Evolutionary conservation across 495 filamentous ascomycete genomes (phyloP).

Genomic region (Xylaria castorea): DNA sequence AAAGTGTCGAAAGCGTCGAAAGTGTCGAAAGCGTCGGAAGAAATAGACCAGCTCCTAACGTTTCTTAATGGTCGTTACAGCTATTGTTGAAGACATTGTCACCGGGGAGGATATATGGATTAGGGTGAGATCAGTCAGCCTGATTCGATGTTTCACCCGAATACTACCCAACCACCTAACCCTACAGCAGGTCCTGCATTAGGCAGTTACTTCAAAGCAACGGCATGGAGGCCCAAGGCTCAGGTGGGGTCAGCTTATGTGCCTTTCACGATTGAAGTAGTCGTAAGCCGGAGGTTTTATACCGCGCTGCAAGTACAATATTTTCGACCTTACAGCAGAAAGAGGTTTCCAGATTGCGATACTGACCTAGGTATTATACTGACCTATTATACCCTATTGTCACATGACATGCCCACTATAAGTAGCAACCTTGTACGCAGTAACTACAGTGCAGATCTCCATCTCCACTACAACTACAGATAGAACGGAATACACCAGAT

Average conservation of each 20-base stretch:
- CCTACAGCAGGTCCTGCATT: not conserved
- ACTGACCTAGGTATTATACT: too few relatives aligned
- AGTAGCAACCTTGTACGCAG: too few relatives aligned
- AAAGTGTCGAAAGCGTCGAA: not conserved
- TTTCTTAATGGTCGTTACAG: not conserved
- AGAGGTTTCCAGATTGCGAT: too few relatives aligned
- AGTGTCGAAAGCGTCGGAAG: too few relatives aligned
- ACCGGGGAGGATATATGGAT: not conserved
- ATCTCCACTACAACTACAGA: too few relatives aligned
- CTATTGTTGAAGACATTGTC: not conserved
- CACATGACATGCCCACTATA: too few relatives aligned
- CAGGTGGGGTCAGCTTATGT: not conserved
- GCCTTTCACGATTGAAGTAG: not conserved
- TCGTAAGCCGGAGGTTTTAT: not conserved
- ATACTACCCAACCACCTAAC: not conserved
- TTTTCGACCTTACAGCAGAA: too few relatives aligned
- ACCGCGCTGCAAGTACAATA: not conserved
- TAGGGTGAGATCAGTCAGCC: not conserved
- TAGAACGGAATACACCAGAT: too few relatives aligned
- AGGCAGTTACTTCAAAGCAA: not conserved
- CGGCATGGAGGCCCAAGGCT: not conserved
- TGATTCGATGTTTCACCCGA: not conserved
- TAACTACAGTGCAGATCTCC: too few relatives aligned
- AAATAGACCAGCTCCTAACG: not conserved
- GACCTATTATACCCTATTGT: not conserved